Conservation (phyloP, 225 moss, liverwort and hornwort genomes). For the Bryum argenteum region DNA sequence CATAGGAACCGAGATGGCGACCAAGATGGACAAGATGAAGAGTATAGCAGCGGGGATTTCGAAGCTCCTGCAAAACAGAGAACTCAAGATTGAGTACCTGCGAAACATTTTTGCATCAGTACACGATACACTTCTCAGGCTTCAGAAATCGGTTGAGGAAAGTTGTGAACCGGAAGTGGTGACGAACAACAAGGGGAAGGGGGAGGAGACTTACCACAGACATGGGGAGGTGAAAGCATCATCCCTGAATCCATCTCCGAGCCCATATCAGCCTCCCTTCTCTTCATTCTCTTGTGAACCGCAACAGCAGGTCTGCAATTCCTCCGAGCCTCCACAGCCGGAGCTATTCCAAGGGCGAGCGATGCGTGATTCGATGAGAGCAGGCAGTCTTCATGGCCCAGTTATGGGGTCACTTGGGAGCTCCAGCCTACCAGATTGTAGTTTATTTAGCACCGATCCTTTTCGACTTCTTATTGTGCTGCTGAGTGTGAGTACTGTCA, state of each 20-base stretch:
- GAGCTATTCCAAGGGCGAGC: too few relatives aligned
- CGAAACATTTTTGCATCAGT: constrained; percentile 24
- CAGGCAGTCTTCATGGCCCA: constrained; percentile 1
- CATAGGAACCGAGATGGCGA: constrained; percentile 44
- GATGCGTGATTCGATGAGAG: too few relatives aligned
- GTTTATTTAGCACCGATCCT: constrained; percentile 72
- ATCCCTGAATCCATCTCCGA: too few relatives aligned
- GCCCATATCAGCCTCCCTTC: too few relatives aligned
- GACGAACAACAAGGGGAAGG: constrained; percentile 23
- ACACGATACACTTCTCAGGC: constrained; percentile 30
- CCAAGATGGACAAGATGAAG: constrained; percentile 41
- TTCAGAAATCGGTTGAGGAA: constrained; percentile 23
- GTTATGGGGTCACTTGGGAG: constrained; percentile 27
- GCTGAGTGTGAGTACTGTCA: constrained; percentile 67
- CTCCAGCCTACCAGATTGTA: constrained; percentile 30
- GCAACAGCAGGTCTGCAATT: too few relatives aligned
- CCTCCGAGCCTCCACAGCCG: too few relatives aligned
- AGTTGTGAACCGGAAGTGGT: constrained; percentile 16
- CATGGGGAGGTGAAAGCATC: neutral
- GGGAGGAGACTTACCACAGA: constrained; percentile 24
- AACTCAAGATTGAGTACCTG: constrained; percentile 27
- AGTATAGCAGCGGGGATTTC: constrained; percentile 25
- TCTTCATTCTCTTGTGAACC: too few relatives aligned
- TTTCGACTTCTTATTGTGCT: constrained; percentile 79
- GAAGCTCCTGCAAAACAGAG: constrained; percentile 20